Conservation (phyloP, 1,284 basidiomycete species). For the Chalciporus piperatoides region DNA sequence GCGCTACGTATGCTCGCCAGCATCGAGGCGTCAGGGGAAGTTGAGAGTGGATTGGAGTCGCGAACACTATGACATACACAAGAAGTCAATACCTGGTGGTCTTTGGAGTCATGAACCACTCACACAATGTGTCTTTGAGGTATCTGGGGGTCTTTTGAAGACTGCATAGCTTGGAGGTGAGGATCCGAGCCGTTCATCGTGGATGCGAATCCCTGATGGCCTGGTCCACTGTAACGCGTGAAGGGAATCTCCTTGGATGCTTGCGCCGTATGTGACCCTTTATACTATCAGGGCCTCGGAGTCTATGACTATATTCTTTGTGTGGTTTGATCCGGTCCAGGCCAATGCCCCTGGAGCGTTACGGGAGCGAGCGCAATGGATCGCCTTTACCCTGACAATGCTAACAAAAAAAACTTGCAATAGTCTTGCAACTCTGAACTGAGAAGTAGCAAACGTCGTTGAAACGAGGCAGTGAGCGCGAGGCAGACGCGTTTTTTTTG, state of each 20-base stretch:
- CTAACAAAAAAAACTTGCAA: background rate
- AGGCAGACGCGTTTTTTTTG: constrained; percentile 14
- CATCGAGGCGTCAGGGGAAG: constrained; percentile 34
- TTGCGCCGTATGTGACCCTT: background rate
- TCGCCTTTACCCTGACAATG: constrained; percentile 7
- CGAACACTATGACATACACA: constrained; percentile 7
- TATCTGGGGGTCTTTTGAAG: background rate
- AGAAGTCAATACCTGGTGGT: background rate
- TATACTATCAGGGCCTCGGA: constrained; percentile 1
- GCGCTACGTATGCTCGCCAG: constrained; percentile 37
- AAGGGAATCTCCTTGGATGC: background rate
- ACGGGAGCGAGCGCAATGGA: constrained; percentile 4
- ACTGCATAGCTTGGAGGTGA: constrained; percentile 3
- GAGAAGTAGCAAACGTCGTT: too few relatives aligned
- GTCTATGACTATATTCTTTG: constrained; percentile 1
- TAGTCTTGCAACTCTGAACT: background rate
- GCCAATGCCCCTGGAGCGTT: constrained; percentile 3
- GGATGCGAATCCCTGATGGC: background rate
- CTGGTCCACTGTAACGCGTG: background rate
- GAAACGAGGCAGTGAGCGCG: constrained; percentile 15
- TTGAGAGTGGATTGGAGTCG: constrained; percentile 15
- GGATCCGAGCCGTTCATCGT: constrained; percentile 13
- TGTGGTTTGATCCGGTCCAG: background rate
- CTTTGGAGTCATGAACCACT: constrained; percentile 23
- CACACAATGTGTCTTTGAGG: constrained; percentile 7